A percentile compares a stretch with the other conserved stretches of the same genome.
These are phyloP conservation scores for Piromyces sp. DNA, from an alignment of 192 early-diverging fungal genomes.

Conservation along the genomic window DNA sequence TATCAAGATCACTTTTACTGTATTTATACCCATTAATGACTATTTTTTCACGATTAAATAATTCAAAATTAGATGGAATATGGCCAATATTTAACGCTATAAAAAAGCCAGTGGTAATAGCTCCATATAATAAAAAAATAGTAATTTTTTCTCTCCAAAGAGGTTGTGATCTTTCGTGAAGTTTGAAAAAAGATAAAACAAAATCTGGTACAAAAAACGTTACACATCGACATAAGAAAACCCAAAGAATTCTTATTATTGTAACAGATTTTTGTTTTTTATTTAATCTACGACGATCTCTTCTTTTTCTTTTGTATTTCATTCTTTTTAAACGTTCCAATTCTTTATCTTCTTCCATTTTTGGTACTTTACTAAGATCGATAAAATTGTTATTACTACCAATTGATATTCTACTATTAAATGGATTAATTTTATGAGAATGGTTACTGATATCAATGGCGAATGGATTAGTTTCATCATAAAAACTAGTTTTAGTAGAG, in stretches of 20 bases:
- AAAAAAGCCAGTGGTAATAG: not conserved
- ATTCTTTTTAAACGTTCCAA: not conserved
- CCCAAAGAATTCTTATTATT: not conserved
- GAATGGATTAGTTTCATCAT: not conserved
- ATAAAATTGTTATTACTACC: not conserved
- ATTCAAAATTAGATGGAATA: not conserved
- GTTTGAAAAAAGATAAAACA: not conserved
- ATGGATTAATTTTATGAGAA: not conserved
- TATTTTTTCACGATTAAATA: no score
- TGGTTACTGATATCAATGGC: not conserved
- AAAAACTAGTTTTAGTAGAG: not conserved
- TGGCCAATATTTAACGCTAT: not conserved
- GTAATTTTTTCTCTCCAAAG: not conserved
- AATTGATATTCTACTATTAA: not conserved
- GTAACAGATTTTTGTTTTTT: not conserved
- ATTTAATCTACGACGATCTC: not conserved
- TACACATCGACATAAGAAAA: not conserved
- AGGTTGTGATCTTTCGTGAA: not conserved
- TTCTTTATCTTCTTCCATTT: not conserved
- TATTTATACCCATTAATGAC: no score
- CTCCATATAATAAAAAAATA: not conserved
- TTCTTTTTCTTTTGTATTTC: not conserved
- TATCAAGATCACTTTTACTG: no score
- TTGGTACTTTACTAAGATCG: not conserved
- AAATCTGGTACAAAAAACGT: not conserved